Evolutionary conservation across 2,329 filamentous ascomycete genomes (phyloP).

Genomic region (Xylariales sp.): DNA sequence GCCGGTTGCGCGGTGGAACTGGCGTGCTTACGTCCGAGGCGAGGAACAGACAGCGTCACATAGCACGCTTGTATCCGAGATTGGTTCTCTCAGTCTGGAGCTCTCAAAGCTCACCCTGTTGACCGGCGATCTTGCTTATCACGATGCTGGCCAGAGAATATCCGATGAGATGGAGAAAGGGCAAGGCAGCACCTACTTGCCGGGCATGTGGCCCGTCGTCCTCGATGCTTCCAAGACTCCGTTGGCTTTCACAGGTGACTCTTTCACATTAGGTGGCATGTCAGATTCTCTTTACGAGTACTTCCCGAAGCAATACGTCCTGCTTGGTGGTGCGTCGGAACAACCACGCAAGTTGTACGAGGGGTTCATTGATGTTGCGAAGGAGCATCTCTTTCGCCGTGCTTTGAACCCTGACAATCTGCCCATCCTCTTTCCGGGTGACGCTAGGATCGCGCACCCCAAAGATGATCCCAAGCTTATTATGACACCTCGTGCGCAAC

Average conservation of each 20-base stretch:
- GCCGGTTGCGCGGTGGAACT: slow-evolving; percentile 55
- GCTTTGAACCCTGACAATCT: slow-evolving; percentile 37
- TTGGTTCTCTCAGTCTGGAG: slow-evolving; percentile 57
- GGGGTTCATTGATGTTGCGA: slow-evolving; percentile 40
- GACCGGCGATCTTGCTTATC: slow-evolving; percentile 55
- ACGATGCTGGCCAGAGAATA: slow-evolving; percentile 57
- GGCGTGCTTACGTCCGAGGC: slow-evolving; percentile 45
- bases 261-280: slow-evolving; percentile 52
- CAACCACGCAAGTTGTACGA: slow-evolving; percentile 44
- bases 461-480: slow-evolving; percentile 17
- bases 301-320: slow-evolving; percentile 58
- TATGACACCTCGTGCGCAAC: slow-evolving; percentile 38
- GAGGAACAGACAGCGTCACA: slow-evolving; percentile 39
- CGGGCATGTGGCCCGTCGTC: slow-evolving; percentile 58
- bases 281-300: slow-evolving; percentile 61
- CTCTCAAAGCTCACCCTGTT: slow-evolving; percentile 62
- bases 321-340: slow-evolving; percentile 58
- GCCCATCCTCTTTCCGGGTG: slow-evolving; percentile 45
- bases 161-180: slow-evolving; percentile 47
- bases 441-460: slow-evolving; percentile 29
- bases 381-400: slow-evolving; percentile 38
- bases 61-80: slow-evolving; percentile 39
- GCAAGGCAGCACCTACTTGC: slow-evolving; percentile 51
- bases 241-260: slow-evolving; percentile 46
- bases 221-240: slow-evolving; percentile 51